Conservation (phyloP, 2,329 filamentous ascomycete species). For the Clarireedia homoeocarpa region DNA sequence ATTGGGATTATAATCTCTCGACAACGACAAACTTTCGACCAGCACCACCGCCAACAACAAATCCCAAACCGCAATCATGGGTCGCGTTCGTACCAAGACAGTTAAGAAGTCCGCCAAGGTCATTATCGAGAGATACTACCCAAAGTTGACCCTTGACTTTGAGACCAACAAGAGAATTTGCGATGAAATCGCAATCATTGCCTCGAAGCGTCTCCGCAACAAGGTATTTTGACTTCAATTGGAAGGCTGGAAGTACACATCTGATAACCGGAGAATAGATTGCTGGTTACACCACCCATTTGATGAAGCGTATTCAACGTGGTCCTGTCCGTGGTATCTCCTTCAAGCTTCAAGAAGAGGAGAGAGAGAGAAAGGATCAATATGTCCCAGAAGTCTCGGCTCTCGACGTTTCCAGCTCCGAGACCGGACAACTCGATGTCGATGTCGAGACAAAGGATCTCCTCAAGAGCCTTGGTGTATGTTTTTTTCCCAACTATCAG, state of each 20-base stretch:
- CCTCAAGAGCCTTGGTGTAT: constrained; percentile 95
- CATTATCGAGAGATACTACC: constrained; percentile 98
- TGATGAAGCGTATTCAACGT: constrained; percentile 99
- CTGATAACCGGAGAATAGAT: constrained; percentile 48
- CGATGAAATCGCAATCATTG: constrained; percentile 99
- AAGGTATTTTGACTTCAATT: constrained; percentile 54
- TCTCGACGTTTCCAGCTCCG: constrained; percentile 95
- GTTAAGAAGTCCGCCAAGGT: constrained; percentile 72
- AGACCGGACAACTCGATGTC: constrained; percentile 89
- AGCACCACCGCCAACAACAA: constrained; percentile 6
- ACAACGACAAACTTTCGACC: constrained; percentile 10
- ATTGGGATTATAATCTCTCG: background rate
- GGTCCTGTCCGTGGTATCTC: constrained; percentile 99
- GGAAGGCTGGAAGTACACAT: constrained; percentile 67
- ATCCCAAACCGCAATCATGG: constrained; percentile 31
- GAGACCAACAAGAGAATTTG: constrained; percentile 99
- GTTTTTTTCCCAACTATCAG: constrained; percentile 41
- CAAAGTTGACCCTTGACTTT: constrained; percentile 97
- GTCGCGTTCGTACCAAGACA: constrained; percentile 37
- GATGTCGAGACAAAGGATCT: constrained; percentile 98
- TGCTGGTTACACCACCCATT: constrained; percentile 95
- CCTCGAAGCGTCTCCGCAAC: constrained; percentile 98
- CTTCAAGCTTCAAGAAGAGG: constrained; percentile 99
- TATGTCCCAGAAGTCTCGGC: constrained; percentile 99
- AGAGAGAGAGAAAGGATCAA: constrained; percentile 99